Evolutionary conservation across 495 filamentous ascomycete species (phyloP).

Genomic region (Apodospora peruviana): DNA sequence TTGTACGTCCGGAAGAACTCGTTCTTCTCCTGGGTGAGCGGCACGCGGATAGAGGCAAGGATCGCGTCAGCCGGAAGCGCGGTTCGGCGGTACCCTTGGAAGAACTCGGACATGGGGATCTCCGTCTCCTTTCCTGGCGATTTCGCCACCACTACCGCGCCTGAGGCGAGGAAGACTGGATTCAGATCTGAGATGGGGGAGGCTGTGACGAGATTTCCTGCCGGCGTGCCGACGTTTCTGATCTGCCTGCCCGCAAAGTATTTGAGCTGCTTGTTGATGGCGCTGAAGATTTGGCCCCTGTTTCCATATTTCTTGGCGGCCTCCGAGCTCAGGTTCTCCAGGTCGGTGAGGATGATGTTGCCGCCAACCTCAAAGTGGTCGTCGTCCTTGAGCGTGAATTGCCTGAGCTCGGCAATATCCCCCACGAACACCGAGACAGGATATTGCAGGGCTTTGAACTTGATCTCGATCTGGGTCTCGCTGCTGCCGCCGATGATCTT

Average conservation of each 20-base stretch:
- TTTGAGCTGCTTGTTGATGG: conserved; percentile 71
- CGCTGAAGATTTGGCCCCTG: conserved; percentile 65
- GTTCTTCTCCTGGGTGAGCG: conserved; percentile 59
- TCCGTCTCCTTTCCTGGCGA: conserved; percentile 63
- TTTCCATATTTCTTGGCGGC: conserved; percentile 77
- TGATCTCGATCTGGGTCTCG: conserved; percentile 96
- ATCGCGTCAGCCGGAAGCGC: conserved; percentile 77
- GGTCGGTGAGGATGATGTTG: conserved; percentile 83
- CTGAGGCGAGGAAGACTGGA: conserved; percentile 85
- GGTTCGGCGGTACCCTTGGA: conserved; percentile 84
- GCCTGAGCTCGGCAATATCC: conserved; percentile 81
- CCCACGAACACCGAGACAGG: conserved; percentile 85
- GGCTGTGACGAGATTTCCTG: conserved; percentile 90
- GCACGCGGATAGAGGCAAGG: conserved; percentile 81
- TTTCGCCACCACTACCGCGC: conserved; percentile 74
- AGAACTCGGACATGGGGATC: conserved; percentile 89
- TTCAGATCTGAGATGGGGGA: conserved; percentile 96
- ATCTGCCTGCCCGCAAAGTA: conserved; percentile 98
- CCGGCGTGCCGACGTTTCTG: conserved; percentile 91
- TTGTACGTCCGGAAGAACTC: conserved; percentile 81
- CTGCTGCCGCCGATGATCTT: conserved; percentile 96
- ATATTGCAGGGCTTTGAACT: conserved; percentile 94
- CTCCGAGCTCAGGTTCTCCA: conserved; percentile 66
- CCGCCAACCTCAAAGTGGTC: conserved; percentile 83
- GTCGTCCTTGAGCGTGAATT: conserved; percentile 73